phyloP scores from a whole-genome alignment of 352 stramenopile species.

The Albugo candida region DNA sequence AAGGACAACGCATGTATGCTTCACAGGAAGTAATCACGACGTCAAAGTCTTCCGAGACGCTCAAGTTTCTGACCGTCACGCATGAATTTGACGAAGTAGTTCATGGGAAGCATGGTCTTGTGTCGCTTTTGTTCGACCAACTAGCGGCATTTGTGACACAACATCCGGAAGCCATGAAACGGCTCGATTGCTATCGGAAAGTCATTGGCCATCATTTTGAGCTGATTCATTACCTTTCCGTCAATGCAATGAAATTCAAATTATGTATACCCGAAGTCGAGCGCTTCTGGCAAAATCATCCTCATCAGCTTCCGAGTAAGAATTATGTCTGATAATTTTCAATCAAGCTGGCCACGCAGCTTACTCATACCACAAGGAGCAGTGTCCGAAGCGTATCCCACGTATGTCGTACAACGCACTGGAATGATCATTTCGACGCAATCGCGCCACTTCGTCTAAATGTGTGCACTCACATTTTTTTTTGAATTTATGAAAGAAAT shows the following conservation, averaged over 20 bases:
- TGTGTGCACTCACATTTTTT: constrained; percentile 67
- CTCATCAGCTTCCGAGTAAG: constrained; percentile 40
- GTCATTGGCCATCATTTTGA: constrained; percentile 67
- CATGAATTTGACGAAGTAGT: constrained; percentile 52
- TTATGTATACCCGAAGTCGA: constrained; percentile 56
- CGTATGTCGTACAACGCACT: constrained; percentile 19
- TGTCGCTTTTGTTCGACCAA: constrained; percentile 66
- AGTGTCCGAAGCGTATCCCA: constrained; percentile 3
- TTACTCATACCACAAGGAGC: constrained; percentile 10
- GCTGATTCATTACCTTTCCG: constrained; percentile 71
- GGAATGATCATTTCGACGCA: no score
- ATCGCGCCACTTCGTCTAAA: constrained; percentile 46
- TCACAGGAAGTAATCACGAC: no score
- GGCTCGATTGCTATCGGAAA: constrained; percentile 22
- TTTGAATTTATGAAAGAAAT: constrained; percentile 53
- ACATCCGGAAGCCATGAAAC: no score
- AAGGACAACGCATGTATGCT: no score
- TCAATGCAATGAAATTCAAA: constrained; percentile 55
- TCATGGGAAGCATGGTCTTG: constrained; percentile 47
- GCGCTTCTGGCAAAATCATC: constrained; percentile 47
- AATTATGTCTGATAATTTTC: constrained; percentile 71
- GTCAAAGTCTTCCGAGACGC: constrained; percentile 58
- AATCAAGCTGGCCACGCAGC: constrained; percentile 34
- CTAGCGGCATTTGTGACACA: constrained; percentile 45
- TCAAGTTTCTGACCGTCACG: constrained; percentile 76